Base-by-base conservation (phyloP, 768 basidiomycete genomes). In the Macrolepiota albuminosa region DNA sequence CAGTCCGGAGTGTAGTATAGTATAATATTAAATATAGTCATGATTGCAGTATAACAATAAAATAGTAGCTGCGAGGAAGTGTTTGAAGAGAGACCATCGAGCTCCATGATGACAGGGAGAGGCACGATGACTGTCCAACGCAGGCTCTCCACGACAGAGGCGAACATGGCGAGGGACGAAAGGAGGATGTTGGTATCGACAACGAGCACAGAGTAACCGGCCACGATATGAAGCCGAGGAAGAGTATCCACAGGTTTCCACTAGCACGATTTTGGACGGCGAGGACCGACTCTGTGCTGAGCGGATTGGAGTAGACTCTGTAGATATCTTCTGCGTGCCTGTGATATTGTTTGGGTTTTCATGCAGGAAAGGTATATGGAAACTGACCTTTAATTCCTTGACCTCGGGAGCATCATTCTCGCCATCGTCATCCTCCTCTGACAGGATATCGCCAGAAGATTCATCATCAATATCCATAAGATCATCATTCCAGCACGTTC, bases 241-340 rank as follows among this genome's bases (percentile, higher is more conserved):
- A 71, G 79, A 6, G 71, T 69, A 24, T 69, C 71, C 33, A 66
- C 62, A 16, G 69, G 63, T 58, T 70, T 71, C 47, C 61, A 66
- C 11, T 57, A 62, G 60, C 60, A 69, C 63, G 66, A 72, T 56
- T 51, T 71, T 69, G 56, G 72, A 60, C 60, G 49, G 64, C 69
- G 57, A 68, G 59, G 5, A 68, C 57, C 33, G 72, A 61, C 1
- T 21, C 68, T 69, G 60, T 67, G 79, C 65, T 76, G 74, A 40
- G 74, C 75, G 56, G 78, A 75, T 61, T 77, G 77, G 47, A 93
- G 77, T n/a, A 95, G 76, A 49, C 77, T 80, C 59, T 84, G 84
- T 42, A 96, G 78, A 66, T 93, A 86, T 48, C 85, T 80, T 50
- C 91, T 82, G 26, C 91, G 88, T 53, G 84, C 86, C 88, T 21